Base-by-base conservation (phyloP, 2,329 filamentous ascomycete species). In the Trichophyton verrucosum region DNA sequence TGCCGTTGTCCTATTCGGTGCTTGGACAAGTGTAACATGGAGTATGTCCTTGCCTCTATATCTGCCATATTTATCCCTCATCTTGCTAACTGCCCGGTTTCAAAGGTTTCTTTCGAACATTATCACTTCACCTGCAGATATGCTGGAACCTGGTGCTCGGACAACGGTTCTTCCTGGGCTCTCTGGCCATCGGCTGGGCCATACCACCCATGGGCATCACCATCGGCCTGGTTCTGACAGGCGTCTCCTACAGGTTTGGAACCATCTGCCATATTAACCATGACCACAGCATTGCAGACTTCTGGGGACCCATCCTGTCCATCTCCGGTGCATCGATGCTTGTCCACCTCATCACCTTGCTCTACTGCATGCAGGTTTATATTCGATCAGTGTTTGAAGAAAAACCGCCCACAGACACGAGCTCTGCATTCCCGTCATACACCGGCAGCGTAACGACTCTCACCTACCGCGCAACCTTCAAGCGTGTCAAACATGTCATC, bases 101-200 rank as follows among this genome's bases (percentile, higher is more conserved):
- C 59, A 40, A 40, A 71, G 84, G 91, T 65, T 95, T 96, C 71
- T 81, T 96, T 63, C 85, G 94, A 64, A 88, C 92, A 0, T 76
- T 97, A 38, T 95, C 91, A 3, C 86, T 99, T 68, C 94, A 99
- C 74, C 84, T 99, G 27, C 94, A 97, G 74, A 96, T 99, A 65
- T 96, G 91, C 78, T 99, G 94, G 94, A 91, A 97, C 73, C 81
- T 95, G 38, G 85, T 92, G 6, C 88, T 95, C 3, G 94, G 94
- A 44, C 83, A 85, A 51, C 88, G 82, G 68, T 97, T 96, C 74
- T 96, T 96, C 84, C 90, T 89, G 78, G 82, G 83, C 65, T 86
- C 92, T 2, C 85, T 96, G 69, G 80, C 82, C 15, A 77, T 86
- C 7, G 94, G 94, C 64, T 96, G 92, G 88, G 88, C 87, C 17